phyloP scores from a whole-genome alignment of 2,329 filamentous ascomycete species.

The Ambrosiella beaveri region DNA sequence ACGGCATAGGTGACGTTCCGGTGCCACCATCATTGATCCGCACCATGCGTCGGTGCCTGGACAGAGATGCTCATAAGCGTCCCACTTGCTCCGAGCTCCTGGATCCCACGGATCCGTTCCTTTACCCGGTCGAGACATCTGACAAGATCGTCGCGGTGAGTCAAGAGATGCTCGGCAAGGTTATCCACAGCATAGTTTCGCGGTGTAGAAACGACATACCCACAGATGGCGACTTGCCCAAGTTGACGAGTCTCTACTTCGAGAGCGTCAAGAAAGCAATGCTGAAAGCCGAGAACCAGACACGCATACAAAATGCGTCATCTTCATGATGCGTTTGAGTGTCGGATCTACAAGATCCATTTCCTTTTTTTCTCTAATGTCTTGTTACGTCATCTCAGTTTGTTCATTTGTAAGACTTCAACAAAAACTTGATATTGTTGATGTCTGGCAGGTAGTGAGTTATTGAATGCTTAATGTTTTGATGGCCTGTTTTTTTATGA shows the following conservation, averaged over 20 bases:
- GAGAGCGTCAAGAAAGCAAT: conserved; percentile 38
- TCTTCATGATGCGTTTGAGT: neutral
- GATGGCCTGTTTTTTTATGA: neutral
- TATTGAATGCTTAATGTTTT: neutral
- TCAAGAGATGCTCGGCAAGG: conserved; percentile 42
- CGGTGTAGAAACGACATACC: conserved; percentile 42
- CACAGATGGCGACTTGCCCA: conserved; percentile 36
- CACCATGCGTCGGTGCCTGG: conserved; percentile 46
- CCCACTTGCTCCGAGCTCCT: conserved; percentile 48
- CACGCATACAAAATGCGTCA: neutral
- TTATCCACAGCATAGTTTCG: conserved; percentile 44
- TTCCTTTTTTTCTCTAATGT: neutral
- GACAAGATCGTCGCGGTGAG: conserved; percentile 41
- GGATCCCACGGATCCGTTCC: conserved; percentile 39
- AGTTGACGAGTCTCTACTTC: conserved; percentile 47
- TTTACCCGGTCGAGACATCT: conserved; percentile 42
- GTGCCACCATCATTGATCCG: conserved; percentile 42
- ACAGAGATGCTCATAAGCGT: conserved; percentile 42
- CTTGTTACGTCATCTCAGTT: neutral
- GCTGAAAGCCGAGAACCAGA: conserved; percentile 7
- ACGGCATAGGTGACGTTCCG: conserved; percentile 46
- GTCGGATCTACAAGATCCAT: neutral
- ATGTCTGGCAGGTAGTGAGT: neutral
- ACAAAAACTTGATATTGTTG: neutral
- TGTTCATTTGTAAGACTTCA: neutral